phyloP scores from a whole-genome alignment of 306 rosid species.

The Coriaria nepalensis region DNA sequence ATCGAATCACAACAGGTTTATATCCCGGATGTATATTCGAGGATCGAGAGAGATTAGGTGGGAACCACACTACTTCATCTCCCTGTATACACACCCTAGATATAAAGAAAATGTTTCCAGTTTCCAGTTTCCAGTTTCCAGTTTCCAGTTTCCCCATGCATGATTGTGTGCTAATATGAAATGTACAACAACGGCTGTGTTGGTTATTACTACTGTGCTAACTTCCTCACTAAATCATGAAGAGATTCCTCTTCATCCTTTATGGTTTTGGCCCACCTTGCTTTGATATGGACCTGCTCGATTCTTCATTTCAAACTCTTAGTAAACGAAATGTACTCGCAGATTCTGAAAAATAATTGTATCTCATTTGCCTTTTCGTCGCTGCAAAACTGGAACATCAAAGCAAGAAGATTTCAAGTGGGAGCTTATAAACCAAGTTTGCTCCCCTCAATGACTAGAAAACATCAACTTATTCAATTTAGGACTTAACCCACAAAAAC shows the following conservation, averaged over 20 bases:
- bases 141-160: background rate
- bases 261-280: constrained; percentile 39
- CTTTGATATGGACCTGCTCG: constrained; percentile 46
- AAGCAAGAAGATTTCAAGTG: background rate
- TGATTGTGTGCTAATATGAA: background rate
- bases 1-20: too few relatives aligned
- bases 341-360: constrained; percentile 31
- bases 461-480: too few relatives aligned
- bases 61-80: too few relatives aligned
- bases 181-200: too few relatives aligned
- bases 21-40: too few relatives aligned
- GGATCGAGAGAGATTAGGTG: too few relatives aligned
- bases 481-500: too few relatives aligned
- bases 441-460: too few relatives aligned
- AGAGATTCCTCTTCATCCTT: constrained; percentile 35
- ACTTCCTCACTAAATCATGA: constrained; percentile 21
- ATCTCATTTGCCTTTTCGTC: constrained; percentile 41
- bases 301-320: constrained; percentile 37
- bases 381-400: constrained; percentile 35
- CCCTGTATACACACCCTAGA: too few relatives aligned
- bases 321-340: constrained; percentile 22
- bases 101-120: too few relatives aligned
- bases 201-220: constrained; percentile 17
- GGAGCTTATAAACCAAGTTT: background rate
- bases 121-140: too few relatives aligned